phyloP scores from a whole-genome alignment of 2,329 filamentous ascomycete species.

The Pseudocercospora pini-densiflorae region DNA sequence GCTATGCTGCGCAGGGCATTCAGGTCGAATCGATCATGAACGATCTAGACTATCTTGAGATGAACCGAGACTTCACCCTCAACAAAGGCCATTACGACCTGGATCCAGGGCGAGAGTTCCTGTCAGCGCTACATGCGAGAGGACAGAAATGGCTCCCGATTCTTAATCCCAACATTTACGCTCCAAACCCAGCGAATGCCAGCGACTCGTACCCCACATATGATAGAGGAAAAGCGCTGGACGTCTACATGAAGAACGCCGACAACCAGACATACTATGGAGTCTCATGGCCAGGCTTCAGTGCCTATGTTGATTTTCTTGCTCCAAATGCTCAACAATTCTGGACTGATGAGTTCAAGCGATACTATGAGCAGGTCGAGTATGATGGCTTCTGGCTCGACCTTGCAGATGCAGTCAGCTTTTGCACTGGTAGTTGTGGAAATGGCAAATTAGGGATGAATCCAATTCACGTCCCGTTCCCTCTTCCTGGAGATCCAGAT shows the following conservation, averaged over 20 bases:
- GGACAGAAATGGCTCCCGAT: conserved; percentile 62
- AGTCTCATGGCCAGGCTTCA: conserved; percentile 31
- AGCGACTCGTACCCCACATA: conserved; percentile 61
- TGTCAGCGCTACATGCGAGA: conserved; percentile 55
- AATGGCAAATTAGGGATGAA: conserved; percentile 26
- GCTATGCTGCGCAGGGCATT: conserved; percentile 58
- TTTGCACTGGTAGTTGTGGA: conserved; percentile 35
- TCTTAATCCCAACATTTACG: conserved; percentile 65
- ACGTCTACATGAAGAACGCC: conserved; percentile 58
- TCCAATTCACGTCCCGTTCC: conserved; percentile 30
- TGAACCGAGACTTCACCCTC: conserved; percentile 61
- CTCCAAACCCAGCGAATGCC: conserved; percentile 66
- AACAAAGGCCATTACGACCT: conserved; percentile 61
- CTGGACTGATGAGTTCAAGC: conserved; percentile 33
- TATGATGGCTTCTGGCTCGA: conserved; percentile 39
- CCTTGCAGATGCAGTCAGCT: conserved; percentile 30
- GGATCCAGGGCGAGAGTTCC: conserved; percentile 56
- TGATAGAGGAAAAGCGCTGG: conserved; percentile 54
- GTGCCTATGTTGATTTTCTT: conserved; percentile 28
- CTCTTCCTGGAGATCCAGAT: conserved; percentile 28
- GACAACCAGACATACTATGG: conserved; percentile 52
- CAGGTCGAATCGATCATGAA: conserved; percentile 44
- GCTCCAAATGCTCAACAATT: conserved; percentile 31
- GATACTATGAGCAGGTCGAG: conserved; percentile 25
- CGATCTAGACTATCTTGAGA: conserved; percentile 52